Percentiles rank a stretch among this genome's conserved stretches.
These are phyloP conservation scores for Termitomyces sp. DNA, from an alignment of 768 basidiomycete genomes.

Conservation along the genomic window DNA sequence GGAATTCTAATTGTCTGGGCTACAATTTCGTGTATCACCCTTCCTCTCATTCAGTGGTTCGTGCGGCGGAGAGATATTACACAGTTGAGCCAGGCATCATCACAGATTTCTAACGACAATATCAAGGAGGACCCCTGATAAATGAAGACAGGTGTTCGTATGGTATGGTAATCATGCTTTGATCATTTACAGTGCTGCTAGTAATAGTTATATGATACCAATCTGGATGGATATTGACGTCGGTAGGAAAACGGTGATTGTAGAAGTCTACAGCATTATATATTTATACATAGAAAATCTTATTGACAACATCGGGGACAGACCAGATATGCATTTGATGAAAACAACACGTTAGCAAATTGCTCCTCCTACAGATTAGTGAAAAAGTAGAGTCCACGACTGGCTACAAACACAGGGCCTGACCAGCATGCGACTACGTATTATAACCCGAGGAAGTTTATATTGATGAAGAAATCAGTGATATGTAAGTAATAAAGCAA, in stretches of 20 bases:
- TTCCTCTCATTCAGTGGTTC: conserved; percentile 21
- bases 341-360: background rate
- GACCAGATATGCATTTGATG: too few relatives aligned
- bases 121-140: background rate
- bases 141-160: too few relatives aligned
- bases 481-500: conserved; percentile 2
- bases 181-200: too few relatives aligned
- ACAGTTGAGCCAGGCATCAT: background rate
- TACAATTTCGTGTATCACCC: conserved; percentile 17
- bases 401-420: conserved; percentile 13
- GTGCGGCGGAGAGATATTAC: conserved; percentile 7
- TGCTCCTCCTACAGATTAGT: background rate
- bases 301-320: too few relatives aligned
- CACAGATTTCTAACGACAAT: background rate
- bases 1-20: conserved; percentile 38
- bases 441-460: conserved; percentile 1
- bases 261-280: too few relatives aligned
- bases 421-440: conserved; percentile 16
- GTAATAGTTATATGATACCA: too few relatives aligned
- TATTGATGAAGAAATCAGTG: background rate
- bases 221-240: too few relatives aligned
- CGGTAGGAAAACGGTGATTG: too few relatives aligned
- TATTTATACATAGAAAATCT: too few relatives aligned
- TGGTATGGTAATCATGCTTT: too few relatives aligned
- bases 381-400: conserved; percentile 6